Conservation (phyloP, 768 basidiomycete species). For the Russula sp. region DNA sequence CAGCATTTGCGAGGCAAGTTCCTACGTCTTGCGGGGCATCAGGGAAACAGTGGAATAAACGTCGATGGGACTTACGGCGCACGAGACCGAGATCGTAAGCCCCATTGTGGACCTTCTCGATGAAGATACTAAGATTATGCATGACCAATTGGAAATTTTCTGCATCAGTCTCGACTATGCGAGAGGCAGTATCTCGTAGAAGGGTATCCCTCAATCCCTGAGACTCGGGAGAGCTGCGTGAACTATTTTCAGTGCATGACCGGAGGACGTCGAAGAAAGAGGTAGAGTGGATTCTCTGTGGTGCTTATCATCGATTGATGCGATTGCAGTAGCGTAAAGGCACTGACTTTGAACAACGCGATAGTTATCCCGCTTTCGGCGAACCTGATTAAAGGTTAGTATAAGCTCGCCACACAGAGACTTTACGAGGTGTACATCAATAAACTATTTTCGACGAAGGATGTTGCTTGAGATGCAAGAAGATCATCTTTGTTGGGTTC, state of each 20-base stretch:
- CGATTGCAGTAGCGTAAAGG: background rate
- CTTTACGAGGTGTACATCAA: constrained; percentile 43
- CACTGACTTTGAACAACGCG: constrained; percentile 54
- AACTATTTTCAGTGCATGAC: constrained; percentile 20
- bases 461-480: constrained; percentile 54
- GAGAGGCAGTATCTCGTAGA: constrained; percentile 44
- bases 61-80: constrained; percentile 42
- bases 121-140: constrained; percentile 54
- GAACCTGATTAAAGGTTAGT: constrained; percentile 44
- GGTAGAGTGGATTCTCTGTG: constrained; percentile 16
- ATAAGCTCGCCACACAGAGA: constrained; percentile 29
- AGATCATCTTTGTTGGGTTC: constrained; percentile 54
- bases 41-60: background rate
- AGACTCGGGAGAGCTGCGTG: background rate
- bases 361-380: constrained; percentile 55
- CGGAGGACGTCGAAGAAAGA: constrained; percentile 22
- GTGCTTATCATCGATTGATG: background rate
- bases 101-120: constrained; percentile 57
- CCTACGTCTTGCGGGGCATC: constrained; percentile 48
- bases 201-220: constrained; percentile 42
- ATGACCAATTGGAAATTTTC: constrained; percentile 51
- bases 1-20: constrained; percentile 49
- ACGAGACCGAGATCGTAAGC: constrained; percentile 53
- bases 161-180: constrained; percentile 45
- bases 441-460: constrained; percentile 50